Base-by-base conservation (phyloP, 371 early-diverging fungal species). In the Chytridium lagenaria region DNA sequence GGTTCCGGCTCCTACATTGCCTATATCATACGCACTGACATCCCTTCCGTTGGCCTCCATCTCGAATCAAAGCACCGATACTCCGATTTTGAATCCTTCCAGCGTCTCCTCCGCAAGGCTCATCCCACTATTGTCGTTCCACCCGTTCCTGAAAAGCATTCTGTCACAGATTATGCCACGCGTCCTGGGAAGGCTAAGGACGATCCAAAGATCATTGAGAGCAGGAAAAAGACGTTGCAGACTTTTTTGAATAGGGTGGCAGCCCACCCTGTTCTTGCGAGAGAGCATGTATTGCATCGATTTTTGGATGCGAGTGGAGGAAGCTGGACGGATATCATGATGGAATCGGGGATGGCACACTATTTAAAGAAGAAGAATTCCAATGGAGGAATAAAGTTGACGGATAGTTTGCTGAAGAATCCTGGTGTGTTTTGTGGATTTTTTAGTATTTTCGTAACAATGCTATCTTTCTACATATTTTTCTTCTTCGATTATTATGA, bases 81-180 rank as follows among this genome's bases (percentile, higher is more conserved):
- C 81, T 94, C 95, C 50, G 98, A 98, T 73, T 98, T 98, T 76
- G 97, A 96, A 77, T 89, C 93, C 19, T 83, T 98, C 64, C 86
- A 94, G 67, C 89, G 82, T 50, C 82, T 88, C 19, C 85, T 98
- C 64, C 80, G 85, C 36, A 81, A 87, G 49, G 85, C 93, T 51
- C 91, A 96, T 78, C 97, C 96, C 22, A 89, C 90, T 1, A 73
- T 90, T 10, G 86, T 95, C 36, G 89, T 97, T 23, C 97, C 98
- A 23, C 96, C 96, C 49, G 95, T 98, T 74, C 98, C 98, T 12
- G 95, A 94, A 70, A 97, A 98, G 83, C 96, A 96, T 81, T 87
- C 93, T 34, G 78, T 98, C 33, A 92, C 92, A 44, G 93, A 92
- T 69, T 95, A 95, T 82, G 93, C 95, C 63, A 88, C 92, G 26